phyloP scores from a whole-genome alignment of 345 rosid species.

The Triadica sebifera region DNA sequence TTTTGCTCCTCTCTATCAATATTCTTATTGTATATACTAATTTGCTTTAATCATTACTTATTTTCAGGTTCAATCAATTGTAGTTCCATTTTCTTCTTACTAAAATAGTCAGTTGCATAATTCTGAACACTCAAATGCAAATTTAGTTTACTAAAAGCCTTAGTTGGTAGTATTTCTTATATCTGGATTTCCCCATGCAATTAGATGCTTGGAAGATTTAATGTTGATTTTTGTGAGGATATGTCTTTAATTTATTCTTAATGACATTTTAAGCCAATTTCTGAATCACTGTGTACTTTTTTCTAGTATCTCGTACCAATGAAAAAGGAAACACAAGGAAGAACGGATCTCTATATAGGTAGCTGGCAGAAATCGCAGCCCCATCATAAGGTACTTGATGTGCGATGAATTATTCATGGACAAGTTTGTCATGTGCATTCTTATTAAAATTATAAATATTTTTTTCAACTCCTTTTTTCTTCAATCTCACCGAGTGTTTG shows the following conservation, averaged over 20 bases:
- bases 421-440: not conserved
- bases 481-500: conserved; percentile 2
- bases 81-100: not conserved
- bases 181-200: not conserved
- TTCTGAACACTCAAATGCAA: no score
- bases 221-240: not conserved
- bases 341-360: conserved; percentile 73
- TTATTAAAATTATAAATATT: not conserved
- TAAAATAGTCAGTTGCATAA: not conserved
- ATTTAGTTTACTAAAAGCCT: not conserved
- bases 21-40: not conserved
- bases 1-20: no score
- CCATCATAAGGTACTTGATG: conserved; percentile 69
- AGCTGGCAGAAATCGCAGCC: conserved; percentile 81
- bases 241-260: not conserved
- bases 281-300: conserved; percentile 4
- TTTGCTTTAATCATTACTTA: not conserved
- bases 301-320: conserved; percentile 75
- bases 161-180: not conserved
- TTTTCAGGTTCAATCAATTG: not conserved
- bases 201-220: not conserved
- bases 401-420: conserved; percentile 2
- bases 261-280: not conserved
- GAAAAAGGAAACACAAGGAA: conserved; percentile 86
- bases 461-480: not conserved